These are phyloP conservation scores for Starmerella apicola DNA, from an alignment of 805 yeast species.

Conservation along the genomic window DNA sequence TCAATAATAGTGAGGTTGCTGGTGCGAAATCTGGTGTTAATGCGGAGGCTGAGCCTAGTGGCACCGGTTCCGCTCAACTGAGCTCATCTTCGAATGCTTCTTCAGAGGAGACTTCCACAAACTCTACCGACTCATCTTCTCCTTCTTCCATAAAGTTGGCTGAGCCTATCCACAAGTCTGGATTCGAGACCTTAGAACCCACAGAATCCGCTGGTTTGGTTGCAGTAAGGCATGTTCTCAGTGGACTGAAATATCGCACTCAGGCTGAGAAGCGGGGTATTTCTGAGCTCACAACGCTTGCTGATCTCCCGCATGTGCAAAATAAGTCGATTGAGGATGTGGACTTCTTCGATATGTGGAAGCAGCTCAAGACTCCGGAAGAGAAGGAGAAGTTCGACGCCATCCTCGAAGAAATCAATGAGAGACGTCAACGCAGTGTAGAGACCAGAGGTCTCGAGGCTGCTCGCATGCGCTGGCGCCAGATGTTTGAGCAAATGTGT, in stretches of 20 bases:
- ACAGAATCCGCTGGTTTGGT: slow-evolving; percentile 70
- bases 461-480: slow-evolving; percentile 83
- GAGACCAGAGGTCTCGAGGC: slow-evolving; percentile 75
- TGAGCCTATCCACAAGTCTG: slow-evolving; percentile 38
- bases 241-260: slow-evolving; percentile 19
- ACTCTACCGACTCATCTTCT: background rate
- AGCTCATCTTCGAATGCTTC: no score
- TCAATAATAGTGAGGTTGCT: background rate
- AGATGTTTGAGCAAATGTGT: slow-evolving; percentile 41
- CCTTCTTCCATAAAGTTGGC: no score
- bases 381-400: slow-evolving; percentile 42
- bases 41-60: slow-evolving; percentile 1
- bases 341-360: slow-evolving; percentile 59
- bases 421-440: slow-evolving; percentile 58
- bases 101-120: no score
- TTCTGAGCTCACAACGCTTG: slow-evolving; percentile 17
- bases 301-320: slow-evolving; percentile 27
- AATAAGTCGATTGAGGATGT: slow-evolving; percentile 29
- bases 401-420: slow-evolving; percentile 57
- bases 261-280: slow-evolving; percentile 16
- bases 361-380: slow-evolving; percentile 35
- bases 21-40: slow-evolving; percentile 8
- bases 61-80: no score
- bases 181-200: slow-evolving; percentile 41
- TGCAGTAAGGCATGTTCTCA: slow-evolving; percentile 60